phyloP scores from a whole-genome alignment of 805 yeast genomes.

The Blastobotrys chiropterorum region DNA sequence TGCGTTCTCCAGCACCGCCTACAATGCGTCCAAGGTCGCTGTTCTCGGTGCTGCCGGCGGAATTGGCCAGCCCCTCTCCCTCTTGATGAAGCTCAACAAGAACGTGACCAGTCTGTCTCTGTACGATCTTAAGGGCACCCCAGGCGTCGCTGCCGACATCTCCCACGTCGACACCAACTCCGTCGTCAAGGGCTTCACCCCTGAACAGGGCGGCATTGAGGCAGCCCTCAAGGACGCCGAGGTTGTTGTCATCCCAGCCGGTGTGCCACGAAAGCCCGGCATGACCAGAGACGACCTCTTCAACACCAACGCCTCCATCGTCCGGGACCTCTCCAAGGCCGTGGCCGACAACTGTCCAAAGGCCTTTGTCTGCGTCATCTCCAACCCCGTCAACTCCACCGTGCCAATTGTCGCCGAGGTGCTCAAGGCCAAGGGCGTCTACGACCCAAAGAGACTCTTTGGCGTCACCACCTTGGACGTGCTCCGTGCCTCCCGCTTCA shows the following conservation, averaged over 20 bases:
- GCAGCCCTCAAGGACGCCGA: conserved; percentile 65
- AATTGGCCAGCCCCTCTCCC: conserved; percentile 85
- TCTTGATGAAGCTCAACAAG: conserved; percentile 79
- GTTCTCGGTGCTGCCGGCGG: conserved; percentile 96
- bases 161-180: conserved; percentile 93
- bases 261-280: conserved; percentile 98
- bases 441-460: conserved; percentile 85
- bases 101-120: conserved; percentile 80
- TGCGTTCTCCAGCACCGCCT: conserved; percentile 18
- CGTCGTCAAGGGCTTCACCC: conserved; percentile 78
- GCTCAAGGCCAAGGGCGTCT: conserved; percentile 74
- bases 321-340: conserved; percentile 83
- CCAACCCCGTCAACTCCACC: conserved; percentile 96
- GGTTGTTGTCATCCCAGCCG: conserved; percentile 90
- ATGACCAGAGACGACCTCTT: conserved; percentile 97
- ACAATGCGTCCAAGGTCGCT: conserved; percentile 52
- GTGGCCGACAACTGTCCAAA: conserved; percentile 77
- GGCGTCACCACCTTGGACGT: conserved; percentile 96
- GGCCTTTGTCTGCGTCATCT: conserved; percentile 74
- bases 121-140: conserved; percentile 86
- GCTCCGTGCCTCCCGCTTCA: conserved; percentile 83
- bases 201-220: conserved; percentile 58
- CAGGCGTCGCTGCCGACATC: conserved; percentile 95
- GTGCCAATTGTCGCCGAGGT: conserved; percentile 96
- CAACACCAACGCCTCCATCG: conserved; percentile 94